Conservation (phyloP, 1,139 yeast species). For the Candida anutae region DNA sequence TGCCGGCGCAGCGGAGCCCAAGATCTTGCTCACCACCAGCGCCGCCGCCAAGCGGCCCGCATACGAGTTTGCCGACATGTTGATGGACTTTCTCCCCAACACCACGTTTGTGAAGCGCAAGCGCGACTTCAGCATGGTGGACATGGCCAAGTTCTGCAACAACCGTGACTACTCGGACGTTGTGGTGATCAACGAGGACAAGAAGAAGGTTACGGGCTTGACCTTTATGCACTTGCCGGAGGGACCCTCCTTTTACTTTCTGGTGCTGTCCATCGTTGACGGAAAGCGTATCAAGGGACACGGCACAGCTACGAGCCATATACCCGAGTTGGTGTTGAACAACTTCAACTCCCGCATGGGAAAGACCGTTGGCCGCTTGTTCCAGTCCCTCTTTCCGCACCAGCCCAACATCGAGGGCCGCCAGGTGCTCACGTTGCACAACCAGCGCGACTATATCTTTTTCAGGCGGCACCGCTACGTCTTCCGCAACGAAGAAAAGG, state of each 20-base stretch:
- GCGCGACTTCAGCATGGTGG: constrained; percentile 73
- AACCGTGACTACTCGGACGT: constrained; percentile 84
- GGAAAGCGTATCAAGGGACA: constrained; percentile 78
- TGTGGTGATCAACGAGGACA: constrained; percentile 86
- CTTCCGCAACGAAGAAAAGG: constrained; percentile 82
- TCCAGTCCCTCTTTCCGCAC: constrained; percentile 88
- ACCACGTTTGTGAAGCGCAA: constrained; percentile 83
- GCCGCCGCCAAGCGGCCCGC: constrained; percentile 81
- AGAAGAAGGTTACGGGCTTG: constrained; percentile 82
- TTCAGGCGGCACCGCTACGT: constrained; percentile 92
- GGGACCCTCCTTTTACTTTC: constrained; percentile 92
- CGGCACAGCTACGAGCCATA: constrained; percentile 83
- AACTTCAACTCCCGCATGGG: constrained; percentile 91
- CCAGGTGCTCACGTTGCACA: constrained; percentile 90
- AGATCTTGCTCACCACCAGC: constrained; percentile 82
- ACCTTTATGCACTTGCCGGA: constrained; percentile 89
- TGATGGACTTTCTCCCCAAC: constrained; percentile 80
- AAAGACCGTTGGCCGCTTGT: constrained; percentile 82
- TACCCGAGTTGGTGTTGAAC: constrained; percentile 85
- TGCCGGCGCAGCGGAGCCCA: constrained; percentile 53
- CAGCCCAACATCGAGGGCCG: constrained; percentile 91
- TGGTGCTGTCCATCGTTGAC: constrained; percentile 70
- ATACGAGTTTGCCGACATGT: constrained; percentile 80
- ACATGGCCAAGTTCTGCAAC: constrained; percentile 74
- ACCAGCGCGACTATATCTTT: constrained; percentile 91